Percentiles rank a stretch among this genome's conserved stretches.
These are phyloP conservation scores for Coelastrella sp. DNA, from an alignment of 139 green algal species.

Conservation along the genomic window DNA sequence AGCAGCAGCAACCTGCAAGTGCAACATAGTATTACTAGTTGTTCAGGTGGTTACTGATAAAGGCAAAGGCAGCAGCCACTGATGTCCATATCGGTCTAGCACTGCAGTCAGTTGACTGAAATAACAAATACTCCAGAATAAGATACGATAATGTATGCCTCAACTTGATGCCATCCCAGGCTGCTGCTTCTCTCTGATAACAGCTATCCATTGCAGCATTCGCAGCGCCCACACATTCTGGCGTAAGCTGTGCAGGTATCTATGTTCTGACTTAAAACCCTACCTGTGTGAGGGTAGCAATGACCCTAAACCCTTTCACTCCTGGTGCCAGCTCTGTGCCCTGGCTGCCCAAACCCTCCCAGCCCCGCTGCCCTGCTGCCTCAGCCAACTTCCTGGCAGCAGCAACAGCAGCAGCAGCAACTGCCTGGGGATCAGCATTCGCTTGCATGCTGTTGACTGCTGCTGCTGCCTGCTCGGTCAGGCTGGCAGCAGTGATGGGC, in stretches of 20 bases:
- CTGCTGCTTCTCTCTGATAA: too few species aligned
- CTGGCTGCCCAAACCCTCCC: conserved; percentile 19
- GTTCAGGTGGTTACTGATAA: neutral
- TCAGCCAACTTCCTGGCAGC: neutral
- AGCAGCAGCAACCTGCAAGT: neutral
- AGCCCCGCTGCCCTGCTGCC: conserved; percentile 9
- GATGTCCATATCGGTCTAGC: too few species aligned
- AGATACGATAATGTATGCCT: too few species aligned
- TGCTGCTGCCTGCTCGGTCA: neutral
- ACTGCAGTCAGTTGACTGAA: too few species aligned
- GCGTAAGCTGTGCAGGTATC: too few species aligned
- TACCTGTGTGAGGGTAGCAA: conserved; percentile 36
- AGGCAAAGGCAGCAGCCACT: neutral
- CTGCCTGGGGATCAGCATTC: neutral
- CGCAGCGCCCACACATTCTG: too few species aligned
- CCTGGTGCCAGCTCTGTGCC: conserved; percentile 26
- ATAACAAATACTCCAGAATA: too few species aligned
- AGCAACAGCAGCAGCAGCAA: conserved; percentile 11
- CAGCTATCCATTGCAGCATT: too few species aligned
- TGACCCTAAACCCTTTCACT: neutral
- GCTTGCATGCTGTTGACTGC: neutral
- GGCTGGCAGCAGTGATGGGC: neutral
- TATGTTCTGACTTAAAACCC: neutral
- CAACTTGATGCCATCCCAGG: too few species aligned
- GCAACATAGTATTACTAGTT: too few species aligned